Conservation (phyloP, 768 basidiomycete genomes). For the Boletales sp. region DNA sequence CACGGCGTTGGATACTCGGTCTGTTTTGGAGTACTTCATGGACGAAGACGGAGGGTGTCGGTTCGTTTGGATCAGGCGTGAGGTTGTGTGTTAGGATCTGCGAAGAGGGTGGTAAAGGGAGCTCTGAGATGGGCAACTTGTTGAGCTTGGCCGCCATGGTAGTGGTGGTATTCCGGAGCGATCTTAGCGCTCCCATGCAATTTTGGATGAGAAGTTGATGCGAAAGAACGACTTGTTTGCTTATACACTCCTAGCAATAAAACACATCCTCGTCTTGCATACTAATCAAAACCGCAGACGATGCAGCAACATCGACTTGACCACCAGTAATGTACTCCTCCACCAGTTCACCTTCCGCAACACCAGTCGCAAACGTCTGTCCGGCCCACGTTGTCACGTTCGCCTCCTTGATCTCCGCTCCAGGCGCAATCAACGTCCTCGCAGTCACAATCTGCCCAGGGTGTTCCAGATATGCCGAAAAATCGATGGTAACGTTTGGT, state of each 20-base stretch:
- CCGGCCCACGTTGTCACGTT: conserved; percentile 50
- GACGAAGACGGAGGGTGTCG: conserved; percentile 50
- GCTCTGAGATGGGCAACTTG: conserved; percentile 39
- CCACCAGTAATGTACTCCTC: conserved; percentile 39
- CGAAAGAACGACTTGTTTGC: too few relatives aligned
- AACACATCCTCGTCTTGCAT: too few relatives aligned
- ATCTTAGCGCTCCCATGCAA: conserved; percentile 18
- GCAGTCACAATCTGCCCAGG: conserved; percentile 31
- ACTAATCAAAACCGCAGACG: conserved; percentile 36
- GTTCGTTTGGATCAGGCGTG: conserved; percentile 59
- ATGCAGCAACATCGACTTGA: conserved; percentile 34
- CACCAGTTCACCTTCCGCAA: conserved; percentile 34
- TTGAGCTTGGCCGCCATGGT: conserved; percentile 17
- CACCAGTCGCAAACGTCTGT: conserved; percentile 40
- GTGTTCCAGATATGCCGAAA: conserved; percentile 37
- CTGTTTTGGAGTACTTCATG: conserved; percentile 41
- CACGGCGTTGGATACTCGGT: conserved; percentile 69
- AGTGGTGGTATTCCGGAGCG: conserved; percentile 3
- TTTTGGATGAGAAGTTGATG: background rate
- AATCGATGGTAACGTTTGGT: conserved; percentile 43
- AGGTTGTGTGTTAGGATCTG: conserved; percentile 43
- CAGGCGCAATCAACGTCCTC: conserved; percentile 43
- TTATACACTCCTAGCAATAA: background rate
- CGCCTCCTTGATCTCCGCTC: conserved; percentile 43
- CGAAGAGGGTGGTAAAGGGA: conserved; percentile 44